phyloP scores from a whole-genome alignment of 306 rosid genomes.

The Dicorynia guianensis region DNA sequence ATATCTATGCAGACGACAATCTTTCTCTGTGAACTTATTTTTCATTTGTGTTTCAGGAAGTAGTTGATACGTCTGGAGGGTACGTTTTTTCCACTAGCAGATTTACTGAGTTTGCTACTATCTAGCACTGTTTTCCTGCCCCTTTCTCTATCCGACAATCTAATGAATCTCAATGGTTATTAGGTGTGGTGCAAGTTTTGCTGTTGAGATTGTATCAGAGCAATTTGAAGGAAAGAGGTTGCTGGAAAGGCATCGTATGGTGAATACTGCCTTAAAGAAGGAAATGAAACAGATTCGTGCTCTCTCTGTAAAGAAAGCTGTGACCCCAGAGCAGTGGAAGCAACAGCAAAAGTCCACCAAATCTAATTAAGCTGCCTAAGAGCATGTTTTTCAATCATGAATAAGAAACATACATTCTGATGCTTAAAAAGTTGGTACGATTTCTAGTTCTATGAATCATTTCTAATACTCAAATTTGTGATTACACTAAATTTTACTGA shows the following conservation, averaged over 20 bases:
- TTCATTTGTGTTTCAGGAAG: slow-evolving; percentile 75
- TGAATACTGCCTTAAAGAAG: slow-evolving; percentile 77
- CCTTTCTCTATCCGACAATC: not conserved
- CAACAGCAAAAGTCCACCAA: slow-evolving; percentile 70
- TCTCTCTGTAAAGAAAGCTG: slow-evolving; percentile 86
- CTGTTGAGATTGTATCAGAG: slow-evolving; percentile 76
- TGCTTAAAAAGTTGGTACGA: slow-evolving; percentile 21
- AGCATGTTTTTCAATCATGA: slow-evolving; percentile 21
- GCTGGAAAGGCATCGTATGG: slow-evolving; percentile 90
- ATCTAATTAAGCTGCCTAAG: slow-evolving; percentile 61
- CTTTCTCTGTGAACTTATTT: slow-evolving; percentile 9
- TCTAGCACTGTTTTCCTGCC: not conserved
- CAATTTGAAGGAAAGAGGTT: slow-evolving; percentile 87
- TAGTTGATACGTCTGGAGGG: slow-evolving; percentile 96
- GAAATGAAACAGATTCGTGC: slow-evolving; percentile 97
- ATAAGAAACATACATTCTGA: slow-evolving; percentile 35
- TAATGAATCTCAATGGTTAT: slow-evolving; percentile 16
- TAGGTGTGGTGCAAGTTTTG: slow-evolving; percentile 91
- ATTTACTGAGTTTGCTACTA: not conserved
- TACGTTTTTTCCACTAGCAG: slow-evolving; percentile 40
- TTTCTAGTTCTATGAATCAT: slow-evolving; percentile 12
- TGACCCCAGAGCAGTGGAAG: slow-evolving; percentile 94
- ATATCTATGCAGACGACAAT: not conserved
- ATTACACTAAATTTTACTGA: slow-evolving; percentile 16
- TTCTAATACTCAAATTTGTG: not conserved